Conservation (phyloP, 176 grass and related monocot species). For the Musa beccarii region DNA sequence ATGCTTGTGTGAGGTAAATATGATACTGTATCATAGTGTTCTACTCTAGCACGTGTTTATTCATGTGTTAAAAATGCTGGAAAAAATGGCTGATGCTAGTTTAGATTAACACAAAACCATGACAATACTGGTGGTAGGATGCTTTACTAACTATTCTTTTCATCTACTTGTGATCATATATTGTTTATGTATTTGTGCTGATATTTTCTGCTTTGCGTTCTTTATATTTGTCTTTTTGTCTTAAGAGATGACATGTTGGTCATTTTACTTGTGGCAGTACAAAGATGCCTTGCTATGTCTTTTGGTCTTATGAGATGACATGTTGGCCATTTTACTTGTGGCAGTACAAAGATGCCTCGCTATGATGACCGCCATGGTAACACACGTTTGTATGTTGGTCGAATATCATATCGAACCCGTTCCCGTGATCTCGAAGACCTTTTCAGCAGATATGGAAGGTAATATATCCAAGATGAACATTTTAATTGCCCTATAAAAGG, state of each 20-base stretch:
- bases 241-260: background rate
- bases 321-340: constrained; percentile 5
- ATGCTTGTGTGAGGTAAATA: too few relatives aligned
- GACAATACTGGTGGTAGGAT: background rate
- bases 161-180: background rate
- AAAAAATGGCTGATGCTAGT: too few relatives aligned
- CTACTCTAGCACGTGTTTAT: too few relatives aligned
- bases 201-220: background rate
- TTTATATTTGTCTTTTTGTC: background rate
- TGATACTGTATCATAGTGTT: too few relatives aligned
- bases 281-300: constrained; percentile 8
- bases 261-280: constrained; percentile 33
- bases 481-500: background rate
- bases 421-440: constrained; percentile 81
- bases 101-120: too few relatives aligned
- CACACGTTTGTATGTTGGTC: constrained; percentile 78
- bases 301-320: constrained; percentile 3
- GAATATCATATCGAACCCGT: constrained; percentile 61
- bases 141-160: background rate
- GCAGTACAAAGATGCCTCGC: constrained; percentile 83
- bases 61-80: too few relatives aligned
- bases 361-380: constrained; percentile 67
- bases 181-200: background rate
- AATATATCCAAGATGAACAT: constrained; percentile 1
- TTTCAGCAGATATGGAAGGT: constrained; percentile 97